These are phyloP conservation scores for Trametes hirsuta DNA, from an alignment of 1,284 basidiomycete species.

Conservation along the genomic window DNA sequence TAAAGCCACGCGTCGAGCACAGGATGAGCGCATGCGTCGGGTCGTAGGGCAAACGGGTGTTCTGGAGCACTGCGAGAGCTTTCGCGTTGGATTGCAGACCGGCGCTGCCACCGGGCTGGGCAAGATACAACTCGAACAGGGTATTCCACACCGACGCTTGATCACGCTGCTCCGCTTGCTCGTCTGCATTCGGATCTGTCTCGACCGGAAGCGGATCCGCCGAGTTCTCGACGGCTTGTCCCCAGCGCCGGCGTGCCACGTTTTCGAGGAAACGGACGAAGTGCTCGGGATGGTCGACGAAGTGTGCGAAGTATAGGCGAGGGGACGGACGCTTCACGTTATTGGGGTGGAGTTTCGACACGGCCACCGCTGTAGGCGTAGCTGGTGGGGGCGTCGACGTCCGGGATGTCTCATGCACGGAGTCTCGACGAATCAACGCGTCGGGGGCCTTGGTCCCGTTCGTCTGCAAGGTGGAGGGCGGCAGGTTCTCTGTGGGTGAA, in stretches of 20 bases:
- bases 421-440: conserved; percentile 39
- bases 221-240: conserved; percentile 62
- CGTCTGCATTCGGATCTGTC: conserved; percentile 42
- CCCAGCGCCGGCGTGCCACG: conserved; percentile 83
- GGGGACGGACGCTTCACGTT: conserved; percentile 75
- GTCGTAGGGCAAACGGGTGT: conserved; percentile 79
- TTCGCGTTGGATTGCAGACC: conserved; percentile 45
- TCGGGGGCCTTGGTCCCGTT: conserved; percentile 50
- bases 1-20: conserved; percentile 85
- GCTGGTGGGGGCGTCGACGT: conserved; percentile 34
- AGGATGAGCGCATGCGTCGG: conserved; percentile 91
- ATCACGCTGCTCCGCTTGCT: conserved; percentile 64
- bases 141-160: conserved; percentile 96
- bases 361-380: conserved; percentile 26
- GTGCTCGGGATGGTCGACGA: conserved; percentile 85
- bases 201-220: conserved; percentile 20
- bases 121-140: conserved; percentile 90
- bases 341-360: conserved; percentile 31
- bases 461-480: conserved; percentile 49
- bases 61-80: conserved; percentile 70
- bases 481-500: conserved; percentile 44
- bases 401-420: conserved; percentile 38
- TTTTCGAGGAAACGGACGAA: conserved; percentile 91
- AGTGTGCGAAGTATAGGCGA: conserved; percentile 90
- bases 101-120: conserved; percentile 41